These are phyloP conservation scores for Rhodamnia argentea DNA, from an alignment of 345 rosid species.

Conservation along the genomic window DNA sequence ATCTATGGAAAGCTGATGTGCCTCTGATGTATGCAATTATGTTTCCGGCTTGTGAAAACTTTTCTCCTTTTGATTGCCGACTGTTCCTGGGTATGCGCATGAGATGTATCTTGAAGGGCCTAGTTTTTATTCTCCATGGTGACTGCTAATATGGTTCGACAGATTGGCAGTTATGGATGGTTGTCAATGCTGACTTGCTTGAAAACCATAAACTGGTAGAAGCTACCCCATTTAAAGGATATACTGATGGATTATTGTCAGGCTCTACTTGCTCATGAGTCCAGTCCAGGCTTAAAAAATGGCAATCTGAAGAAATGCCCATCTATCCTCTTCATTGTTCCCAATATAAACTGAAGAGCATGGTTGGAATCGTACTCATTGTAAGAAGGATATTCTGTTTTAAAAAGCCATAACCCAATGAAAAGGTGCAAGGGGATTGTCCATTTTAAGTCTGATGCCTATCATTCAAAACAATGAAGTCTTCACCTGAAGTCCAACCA, in stretches of 20 bases:
- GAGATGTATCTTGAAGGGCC: neutral
- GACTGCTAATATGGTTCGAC: neutral
- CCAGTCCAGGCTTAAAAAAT: neutral
- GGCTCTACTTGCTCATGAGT: no score
- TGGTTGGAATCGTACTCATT: neutral
- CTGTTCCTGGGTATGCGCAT: neutral
- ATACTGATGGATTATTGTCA: neutral
- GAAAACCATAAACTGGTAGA: neutral
- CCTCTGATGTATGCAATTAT: neutral
- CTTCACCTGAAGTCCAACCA: neutral
- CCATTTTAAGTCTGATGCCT: neutral
- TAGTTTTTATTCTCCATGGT: neutral
- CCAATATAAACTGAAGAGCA: neutral
- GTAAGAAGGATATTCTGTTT: neutral
- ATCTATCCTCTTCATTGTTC: neutral
- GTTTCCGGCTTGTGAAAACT: neutral
- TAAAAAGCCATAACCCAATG: neutral
- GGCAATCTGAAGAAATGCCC: neutral
- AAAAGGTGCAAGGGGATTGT: neutral
- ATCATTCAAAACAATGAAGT: neutral
- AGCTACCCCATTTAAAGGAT: neutral
- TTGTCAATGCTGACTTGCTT: neutral
- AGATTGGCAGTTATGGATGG: neutral
- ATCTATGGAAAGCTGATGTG: neutral
- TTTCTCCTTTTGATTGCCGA: neutral